Evolutionary conservation across 179 eudicot species (phyloP).

Genomic region (Heliamphora pulchella): DNA sequence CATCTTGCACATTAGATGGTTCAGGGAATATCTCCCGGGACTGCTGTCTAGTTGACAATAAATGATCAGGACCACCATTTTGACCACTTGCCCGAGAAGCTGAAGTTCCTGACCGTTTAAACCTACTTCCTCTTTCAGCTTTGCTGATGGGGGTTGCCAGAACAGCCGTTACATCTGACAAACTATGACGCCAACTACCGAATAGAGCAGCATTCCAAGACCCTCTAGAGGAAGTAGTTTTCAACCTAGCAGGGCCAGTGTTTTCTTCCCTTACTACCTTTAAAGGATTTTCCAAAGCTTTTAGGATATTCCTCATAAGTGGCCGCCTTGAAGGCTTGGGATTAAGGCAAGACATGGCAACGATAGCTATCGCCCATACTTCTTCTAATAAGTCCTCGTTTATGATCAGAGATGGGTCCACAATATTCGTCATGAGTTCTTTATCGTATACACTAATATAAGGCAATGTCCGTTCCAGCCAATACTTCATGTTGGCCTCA

Average conservation of each 20-base stretch:
- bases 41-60: constrained; percentile 48
- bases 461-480: constrained; percentile 57
- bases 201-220: constrained; percentile 85
- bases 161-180: constrained; percentile 41
- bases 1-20: constrained; percentile 44
- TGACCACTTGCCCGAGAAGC: constrained; percentile 64
- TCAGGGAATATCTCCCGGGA: constrained; percentile 77
- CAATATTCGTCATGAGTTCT: constrained; percentile 71
- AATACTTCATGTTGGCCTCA: constrained; percentile 57
- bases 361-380: constrained; percentile 98
- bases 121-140: constrained; percentile 39
- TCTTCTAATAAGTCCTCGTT: constrained; percentile 91
- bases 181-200: constrained; percentile 91
- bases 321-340: constrained; percentile 81
- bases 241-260: constrained; percentile 55
- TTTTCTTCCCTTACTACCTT: constrained; percentile 85
- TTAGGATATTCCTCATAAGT: constrained; percentile 69
- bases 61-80: constrained; percentile 36
- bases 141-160: constrained; percentile 20
- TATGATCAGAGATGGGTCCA: constrained; percentile 73
- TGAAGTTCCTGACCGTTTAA: constrained; percentile 50
- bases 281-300: constrained; percentile 85
- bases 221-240: constrained; percentile 70
- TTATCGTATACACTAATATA: constrained; percentile 76
- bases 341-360: constrained; percentile 86